Evolutionary conservation across 805 yeast species (phyloP).

Genomic region (Hemisphaericaspora nanyangensis): DNA sequence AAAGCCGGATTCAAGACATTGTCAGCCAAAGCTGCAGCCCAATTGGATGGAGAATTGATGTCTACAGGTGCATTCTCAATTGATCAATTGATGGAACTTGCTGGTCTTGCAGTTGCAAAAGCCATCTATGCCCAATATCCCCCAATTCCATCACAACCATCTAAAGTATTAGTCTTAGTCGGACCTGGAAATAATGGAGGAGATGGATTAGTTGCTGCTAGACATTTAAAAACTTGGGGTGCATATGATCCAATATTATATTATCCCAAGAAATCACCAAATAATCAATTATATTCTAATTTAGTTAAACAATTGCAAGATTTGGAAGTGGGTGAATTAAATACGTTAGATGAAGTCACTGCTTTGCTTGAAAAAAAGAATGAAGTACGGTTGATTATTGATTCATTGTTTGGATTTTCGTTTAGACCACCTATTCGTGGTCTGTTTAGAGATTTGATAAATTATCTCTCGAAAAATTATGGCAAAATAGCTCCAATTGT

Average conservation of each 20-base stretch:
- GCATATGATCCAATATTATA: conserved; percentile 74
- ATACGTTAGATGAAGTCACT: conserved; percentile 31
- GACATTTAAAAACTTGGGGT: conserved; percentile 73
- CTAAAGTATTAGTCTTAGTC: conserved; percentile 61
- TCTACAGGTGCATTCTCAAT: conserved; percentile 74
- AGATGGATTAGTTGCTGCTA: conserved; percentile 93
- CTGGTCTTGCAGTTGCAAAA: conserved; percentile 92
- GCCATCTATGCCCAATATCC: conserved; percentile 72
- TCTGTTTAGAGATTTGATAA: conserved; percentile 56
- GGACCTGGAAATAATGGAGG: conserved; percentile 99
- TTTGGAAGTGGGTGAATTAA: conserved; percentile 58
- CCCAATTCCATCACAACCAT: conserved; percentile 21
- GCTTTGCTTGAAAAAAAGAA: conserved; percentile 6
- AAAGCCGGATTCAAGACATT: conserved; percentile 23
- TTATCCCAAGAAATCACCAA: conserved; percentile 66
- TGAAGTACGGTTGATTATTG: conserved; percentile 46
- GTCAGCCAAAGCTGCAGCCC: conserved; percentile 57
- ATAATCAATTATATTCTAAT: conserved; percentile 53
- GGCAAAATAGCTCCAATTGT: conserved; percentile 54
- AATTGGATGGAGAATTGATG: conserved; percentile 84
- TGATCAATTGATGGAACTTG: conserved; percentile 92
- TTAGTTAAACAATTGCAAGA: conserved; percentile 64
- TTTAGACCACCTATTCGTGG: conserved; percentile 83
- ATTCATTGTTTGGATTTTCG: conserved; percentile 89
- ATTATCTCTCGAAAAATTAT: conserved; percentile 25